Percentiles rank a stretch among this genome's conserved stretches.
Conservation (phyloP, 441 rosid genomes). For the Sinapis alba region DNA sequence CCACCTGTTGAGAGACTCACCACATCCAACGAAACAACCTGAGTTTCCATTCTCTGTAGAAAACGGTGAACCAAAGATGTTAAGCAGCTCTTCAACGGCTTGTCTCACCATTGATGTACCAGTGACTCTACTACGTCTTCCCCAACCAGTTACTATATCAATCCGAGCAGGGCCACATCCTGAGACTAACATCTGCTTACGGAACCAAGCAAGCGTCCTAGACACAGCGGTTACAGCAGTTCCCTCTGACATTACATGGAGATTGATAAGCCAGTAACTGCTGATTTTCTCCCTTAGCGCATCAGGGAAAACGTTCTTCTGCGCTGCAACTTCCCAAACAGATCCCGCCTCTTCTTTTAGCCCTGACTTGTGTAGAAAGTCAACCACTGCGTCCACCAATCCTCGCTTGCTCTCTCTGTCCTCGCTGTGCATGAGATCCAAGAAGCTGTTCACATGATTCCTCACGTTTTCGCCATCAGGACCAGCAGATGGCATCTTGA, state of each 20-base stretch:
- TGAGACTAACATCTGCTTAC: constrained; percentile 62
- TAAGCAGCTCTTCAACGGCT: constrained; percentile 76
- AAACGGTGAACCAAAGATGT: constrained; percentile 80
- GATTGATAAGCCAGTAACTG: constrained; percentile 88
- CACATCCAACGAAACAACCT: constrained; percentile 88
- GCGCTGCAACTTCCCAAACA: constrained; percentile 88
- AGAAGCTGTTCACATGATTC: constrained; percentile 69
- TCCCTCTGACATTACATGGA: constrained; percentile 96
- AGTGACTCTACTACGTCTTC: constrained; percentile 85
- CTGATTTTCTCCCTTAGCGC: constrained; percentile 77
- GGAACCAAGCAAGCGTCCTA: constrained; percentile 89
- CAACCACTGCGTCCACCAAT: constrained; percentile 80
- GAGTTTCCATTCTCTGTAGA: constrained; percentile 79
- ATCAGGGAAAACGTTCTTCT: constrained; percentile 84
- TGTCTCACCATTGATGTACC: constrained; percentile 83
- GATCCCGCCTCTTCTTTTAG: constrained; percentile 91
- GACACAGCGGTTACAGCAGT: constrained; percentile 82
- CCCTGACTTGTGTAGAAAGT: constrained; percentile 92
- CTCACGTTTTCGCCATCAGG: constrained; percentile 90
- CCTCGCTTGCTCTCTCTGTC: constrained; percentile 98
- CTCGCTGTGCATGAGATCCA: constrained; percentile 87
- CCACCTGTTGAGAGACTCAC: constrained; percentile 77
- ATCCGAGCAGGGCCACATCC: constrained; percentile 75
- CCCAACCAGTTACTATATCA: constrained; percentile 97
- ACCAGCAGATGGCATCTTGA: constrained; percentile 74